Evolutionary conservation across 305 asterid species (phyloP).

Genomic region (Euphrasia arctica): DNA sequence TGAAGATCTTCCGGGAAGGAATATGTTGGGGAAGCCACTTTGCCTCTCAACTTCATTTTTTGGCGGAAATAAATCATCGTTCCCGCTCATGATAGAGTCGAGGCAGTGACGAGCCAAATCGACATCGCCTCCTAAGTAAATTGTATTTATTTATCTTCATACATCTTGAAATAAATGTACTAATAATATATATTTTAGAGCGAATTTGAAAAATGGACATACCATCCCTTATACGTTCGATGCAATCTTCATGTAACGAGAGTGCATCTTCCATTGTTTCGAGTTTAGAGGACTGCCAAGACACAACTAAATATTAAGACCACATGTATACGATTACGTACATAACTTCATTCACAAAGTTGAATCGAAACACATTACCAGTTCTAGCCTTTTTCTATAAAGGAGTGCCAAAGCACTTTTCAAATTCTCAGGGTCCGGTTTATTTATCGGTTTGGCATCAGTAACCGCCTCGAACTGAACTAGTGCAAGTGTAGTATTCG

Average conservation of each 20-base stretch:
- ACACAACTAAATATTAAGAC: conserved; percentile 16
- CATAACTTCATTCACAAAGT: not conserved
- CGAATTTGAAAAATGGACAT: not conserved
- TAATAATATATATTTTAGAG: too few relatives aligned
- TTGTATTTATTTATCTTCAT: not conserved
- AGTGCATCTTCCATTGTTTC: conserved; percentile 29
- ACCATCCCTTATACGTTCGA: conserved; percentile 39
- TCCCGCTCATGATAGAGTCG: conserved; percentile 22
- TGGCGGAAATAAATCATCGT: conserved; percentile 10
- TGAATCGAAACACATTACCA: conserved; percentile 29
- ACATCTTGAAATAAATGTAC: not conserved
- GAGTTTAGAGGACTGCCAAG: conserved; percentile 34
- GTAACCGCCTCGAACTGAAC: conserved; percentile 7
- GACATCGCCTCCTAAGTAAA: conserved; percentile 34
- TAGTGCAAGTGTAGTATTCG: conserved; percentile 1
- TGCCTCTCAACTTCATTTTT: conserved; percentile 23
- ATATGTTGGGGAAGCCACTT: conserved; percentile 17
- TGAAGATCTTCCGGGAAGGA: conserved; percentile 35
- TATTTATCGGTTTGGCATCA: conserved; percentile 20
- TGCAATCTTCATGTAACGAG: conserved; percentile 28
- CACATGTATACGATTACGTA: not conserved
- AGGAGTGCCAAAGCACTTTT: conserved; percentile 36
- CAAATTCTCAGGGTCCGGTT: conserved; percentile 13
- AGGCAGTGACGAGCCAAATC: conserved; percentile 34
- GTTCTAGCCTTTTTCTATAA: conserved; percentile 24